Conservation (phyloP, 2,329 filamentous ascomycete species). For the Pleoardoris graminearum region DNA sequence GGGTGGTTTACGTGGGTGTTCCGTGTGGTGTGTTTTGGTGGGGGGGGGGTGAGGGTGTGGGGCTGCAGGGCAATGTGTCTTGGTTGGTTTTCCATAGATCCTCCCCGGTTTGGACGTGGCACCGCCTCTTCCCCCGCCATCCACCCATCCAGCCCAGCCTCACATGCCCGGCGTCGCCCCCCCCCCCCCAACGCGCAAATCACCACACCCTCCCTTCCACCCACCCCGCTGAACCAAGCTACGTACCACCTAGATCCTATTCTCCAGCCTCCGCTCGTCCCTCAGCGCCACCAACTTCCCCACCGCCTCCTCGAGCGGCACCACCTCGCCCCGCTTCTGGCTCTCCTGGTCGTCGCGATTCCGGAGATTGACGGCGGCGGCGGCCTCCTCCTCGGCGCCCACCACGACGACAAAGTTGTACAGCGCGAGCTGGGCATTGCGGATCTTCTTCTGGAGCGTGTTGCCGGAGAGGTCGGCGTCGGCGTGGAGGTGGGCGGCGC, state of each 20-base stretch:
- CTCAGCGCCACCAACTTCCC: constrained; percentile 54
- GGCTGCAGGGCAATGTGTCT: too few species aligned
- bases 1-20: too few species aligned
- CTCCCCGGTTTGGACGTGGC: too few species aligned
- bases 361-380: constrained; percentile 64
- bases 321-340: constrained; percentile 64
- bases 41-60: too few species aligned
- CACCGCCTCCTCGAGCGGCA: constrained; percentile 63
- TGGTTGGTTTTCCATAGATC: too few species aligned
- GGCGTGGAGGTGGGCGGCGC: constrained; percentile 68
- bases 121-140: too few species aligned
- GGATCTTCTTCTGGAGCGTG: constrained; percentile 88
- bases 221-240: too few species aligned
- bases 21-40: too few species aligned
- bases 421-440: constrained; percentile 75
- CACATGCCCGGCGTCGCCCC: too few species aligned
- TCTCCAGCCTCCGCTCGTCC: constrained; percentile 48
- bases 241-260: constrained; percentile 28
- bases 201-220: too few species aligned
- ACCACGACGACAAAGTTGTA: constrained; percentile 84
- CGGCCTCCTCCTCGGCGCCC: constrained; percentile 64
- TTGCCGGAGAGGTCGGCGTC: constrained; percentile 74
- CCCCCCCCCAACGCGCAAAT: too few species aligned
- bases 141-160: too few species aligned
- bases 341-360: constrained; percentile 66